Conservation (phyloP, 192 early-diverging fungal genomes). For the Linnemannia elongata region DNA sequence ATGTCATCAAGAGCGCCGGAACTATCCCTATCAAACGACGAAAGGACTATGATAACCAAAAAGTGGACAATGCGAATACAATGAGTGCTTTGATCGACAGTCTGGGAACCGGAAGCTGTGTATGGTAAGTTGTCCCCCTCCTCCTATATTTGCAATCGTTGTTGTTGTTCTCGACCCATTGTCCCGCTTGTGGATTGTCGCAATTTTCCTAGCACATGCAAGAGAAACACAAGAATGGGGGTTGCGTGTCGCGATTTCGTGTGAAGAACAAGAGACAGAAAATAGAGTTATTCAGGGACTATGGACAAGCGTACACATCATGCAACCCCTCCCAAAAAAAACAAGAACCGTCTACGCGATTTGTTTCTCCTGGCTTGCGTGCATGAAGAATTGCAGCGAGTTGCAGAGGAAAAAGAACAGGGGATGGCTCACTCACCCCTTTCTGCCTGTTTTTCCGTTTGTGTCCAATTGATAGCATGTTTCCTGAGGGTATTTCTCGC, state of each 20-base stretch:
- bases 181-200: conserved; percentile 1
- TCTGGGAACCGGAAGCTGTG: conserved; percentile 36
- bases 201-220: not conserved
- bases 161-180: not conserved
- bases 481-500: conserved; percentile 56
- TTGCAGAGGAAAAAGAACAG: not conserved
- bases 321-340: not conserved
- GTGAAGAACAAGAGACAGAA: not conserved
- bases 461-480: conserved; percentile 32
- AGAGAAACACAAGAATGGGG: not conserved
- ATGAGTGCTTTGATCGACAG: conserved; percentile 42
- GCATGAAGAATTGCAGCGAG: not conserved
- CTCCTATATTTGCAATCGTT: not conserved
- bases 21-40: conserved; percentile 56
- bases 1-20: conserved; percentile 52
- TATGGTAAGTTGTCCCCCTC: conserved; percentile 32
- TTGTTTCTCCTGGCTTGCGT: no score
- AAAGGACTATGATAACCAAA: conserved; percentile 52
- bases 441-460: not conserved
- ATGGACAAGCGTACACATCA: not conserved
- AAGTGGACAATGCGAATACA: conserved; percentile 26
- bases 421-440: not conserved
- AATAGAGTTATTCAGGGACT: not conserved
- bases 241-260: not conserved
- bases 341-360: not conserved